These are phyloP conservation scores for Clonostachys solani DNA, from an alignment of 2,329 filamentous ascomycete genomes.

Conservation along the genomic window DNA sequence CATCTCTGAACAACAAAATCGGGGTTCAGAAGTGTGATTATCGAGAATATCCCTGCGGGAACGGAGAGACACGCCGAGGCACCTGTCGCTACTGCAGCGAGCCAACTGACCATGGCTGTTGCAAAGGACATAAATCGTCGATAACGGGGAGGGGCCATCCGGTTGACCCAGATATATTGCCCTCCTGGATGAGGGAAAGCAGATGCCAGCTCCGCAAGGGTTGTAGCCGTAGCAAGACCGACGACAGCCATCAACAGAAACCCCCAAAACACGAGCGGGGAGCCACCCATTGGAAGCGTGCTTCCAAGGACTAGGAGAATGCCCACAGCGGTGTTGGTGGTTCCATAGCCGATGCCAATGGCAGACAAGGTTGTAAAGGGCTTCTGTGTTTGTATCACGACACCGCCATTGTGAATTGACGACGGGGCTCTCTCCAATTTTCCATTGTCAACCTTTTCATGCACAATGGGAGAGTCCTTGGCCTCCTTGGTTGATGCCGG, in stretches of 20 bases:
- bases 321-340: too few species aligned
- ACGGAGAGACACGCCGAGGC: slow-evolving; percentile 15
- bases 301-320: background rate
- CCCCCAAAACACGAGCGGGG: slow-evolving; percentile 11
- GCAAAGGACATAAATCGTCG: slow-evolving; percentile 13
- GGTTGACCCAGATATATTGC: slow-evolving; percentile 19
- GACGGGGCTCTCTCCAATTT: too few species aligned
- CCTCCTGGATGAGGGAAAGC: slow-evolving; percentile 21
- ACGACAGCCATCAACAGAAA: slow-evolving; percentile 14
- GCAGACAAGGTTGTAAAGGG: too few species aligned
- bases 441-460: too few species aligned
- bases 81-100: slow-evolving; percentile 15
- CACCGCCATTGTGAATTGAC: too few species aligned
- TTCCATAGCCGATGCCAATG: too few species aligned
- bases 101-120: slow-evolving; percentile 17
- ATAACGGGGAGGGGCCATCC: slow-evolving; percentile 8
- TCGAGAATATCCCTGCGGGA: slow-evolving; percentile 9
- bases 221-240: slow-evolving; percentile 9
- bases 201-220: slow-evolving; percentile 18
- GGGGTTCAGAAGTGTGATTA: slow-evolving; percentile 12
- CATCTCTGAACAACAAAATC: slow-evolving; percentile 15
- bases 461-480: too few species aligned
- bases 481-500: too few species aligned
- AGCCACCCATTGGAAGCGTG: too few species aligned
- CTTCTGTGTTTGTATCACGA: too few species aligned